phyloP scores from a whole-genome alignment of 331 rosid species.

The Saraca asoca region DNA sequence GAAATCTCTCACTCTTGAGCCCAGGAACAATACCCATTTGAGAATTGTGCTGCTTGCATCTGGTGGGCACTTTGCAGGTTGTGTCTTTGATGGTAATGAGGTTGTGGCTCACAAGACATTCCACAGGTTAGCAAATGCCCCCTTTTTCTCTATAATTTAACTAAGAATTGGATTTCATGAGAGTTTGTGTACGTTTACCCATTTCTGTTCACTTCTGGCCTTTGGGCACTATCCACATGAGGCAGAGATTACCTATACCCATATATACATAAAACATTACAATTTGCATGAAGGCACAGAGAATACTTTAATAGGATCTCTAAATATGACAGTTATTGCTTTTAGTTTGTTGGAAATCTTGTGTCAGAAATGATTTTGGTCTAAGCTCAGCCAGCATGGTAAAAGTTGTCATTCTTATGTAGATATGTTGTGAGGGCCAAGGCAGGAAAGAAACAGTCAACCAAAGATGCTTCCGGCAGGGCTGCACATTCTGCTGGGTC shows the following conservation, averaged over 20 bases:
- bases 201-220: not conserved
- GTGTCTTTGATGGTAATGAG: slow-evolving; percentile 79
- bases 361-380: slow-evolving; percentile 2
- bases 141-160: not conserved
- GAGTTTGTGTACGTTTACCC: not conserved
- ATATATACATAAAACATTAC: slow-evolving; percentile 4
- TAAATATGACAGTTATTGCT: not conserved
- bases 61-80: slow-evolving; percentile 93
- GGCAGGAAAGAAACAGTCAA: slow-evolving; percentile 89
- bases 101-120: slow-evolving; percentile 92
- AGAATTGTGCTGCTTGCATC: slow-evolving; percentile 84
- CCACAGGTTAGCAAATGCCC: slow-evolving; percentile 70
- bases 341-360: slow-evolving; percentile 1
- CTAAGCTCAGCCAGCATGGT: not conserved
- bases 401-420: slow-evolving; percentile 37
- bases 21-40: slow-evolving; percentile 62
- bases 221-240: not conserved
- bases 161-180: not conserved
- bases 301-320: not conserved
- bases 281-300: not conserved
- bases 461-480: slow-evolving; percentile 89
- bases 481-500: slow-evolving; percentile 90
- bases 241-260: not conserved
- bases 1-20: slow-evolving; percentile 56
- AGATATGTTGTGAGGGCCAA: slow-evolving; percentile 95